Evolutionary conservation across 2,329 filamentous ascomycete genomes (phyloP).

Genomic region (Penicillium sp.): DNA sequence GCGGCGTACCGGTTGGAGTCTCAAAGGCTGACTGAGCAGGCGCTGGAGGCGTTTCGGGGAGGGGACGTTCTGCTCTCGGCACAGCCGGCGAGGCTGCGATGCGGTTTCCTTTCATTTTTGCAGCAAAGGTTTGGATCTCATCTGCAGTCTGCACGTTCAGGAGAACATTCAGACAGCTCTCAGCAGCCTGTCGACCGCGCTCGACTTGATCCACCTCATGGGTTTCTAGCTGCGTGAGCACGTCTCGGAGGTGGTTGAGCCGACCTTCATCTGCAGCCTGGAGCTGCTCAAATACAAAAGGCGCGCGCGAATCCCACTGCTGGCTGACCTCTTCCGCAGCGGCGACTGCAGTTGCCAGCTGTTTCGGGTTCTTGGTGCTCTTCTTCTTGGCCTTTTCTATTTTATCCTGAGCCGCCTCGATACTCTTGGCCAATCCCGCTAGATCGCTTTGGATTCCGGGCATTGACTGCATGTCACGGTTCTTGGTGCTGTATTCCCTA

Average conservation of each 20-base stretch:
- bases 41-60: constrained; percentile 14
- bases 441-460: constrained; percentile 80
- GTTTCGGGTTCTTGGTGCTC: constrained; percentile 69
- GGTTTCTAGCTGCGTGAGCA: constrained; percentile 88
- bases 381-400: constrained; percentile 81
- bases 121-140: constrained; percentile 65
- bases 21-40: constrained; percentile 22
- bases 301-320: constrained; percentile 92
- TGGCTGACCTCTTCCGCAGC: constrained; percentile 74
- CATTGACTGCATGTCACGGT: constrained; percentile 76
- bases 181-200: constrained; percentile 69
- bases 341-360: constrained; percentile 70
- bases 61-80: constrained; percentile 19
- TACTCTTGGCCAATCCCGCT: constrained; percentile 73
- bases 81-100: constrained; percentile 9
- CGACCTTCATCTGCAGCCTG: constrained; percentile 88
- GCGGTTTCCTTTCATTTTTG: constrained; percentile 27
- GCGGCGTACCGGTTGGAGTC: constrained; percentile 17
- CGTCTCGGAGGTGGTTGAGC: constrained; percentile 84
- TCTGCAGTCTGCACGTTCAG: constrained; percentile 83
- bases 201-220: constrained; percentile 87
- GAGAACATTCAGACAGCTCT: constrained; percentile 76
- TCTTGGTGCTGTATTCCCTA: constrained; percentile 69
- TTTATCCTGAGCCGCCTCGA: constrained; percentile 81
- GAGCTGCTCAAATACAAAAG: constrained; percentile 89